Evolutionary conservation across 495 filamentous ascomycete genomes (phyloP).

Genomic region (Aspergillus haitiensis): DNA sequence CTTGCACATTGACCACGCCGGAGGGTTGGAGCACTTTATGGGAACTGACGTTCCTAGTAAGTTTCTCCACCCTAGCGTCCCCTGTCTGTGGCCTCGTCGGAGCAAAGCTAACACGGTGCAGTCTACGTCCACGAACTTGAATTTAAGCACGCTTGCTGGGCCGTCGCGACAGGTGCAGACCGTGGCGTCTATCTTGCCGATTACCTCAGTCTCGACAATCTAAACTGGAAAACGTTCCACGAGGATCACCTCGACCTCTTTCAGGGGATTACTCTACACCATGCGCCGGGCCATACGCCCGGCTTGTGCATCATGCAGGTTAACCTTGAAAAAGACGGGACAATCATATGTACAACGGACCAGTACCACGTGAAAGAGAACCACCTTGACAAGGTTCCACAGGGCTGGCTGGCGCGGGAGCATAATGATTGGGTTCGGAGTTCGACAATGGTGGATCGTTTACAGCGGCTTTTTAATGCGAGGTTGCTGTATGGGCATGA

Average conservation of each 20-base stretch:
- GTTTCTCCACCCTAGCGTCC: slow-evolving; percentile 51
- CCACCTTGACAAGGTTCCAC: slow-evolving; percentile 34
- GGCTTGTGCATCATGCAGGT: slow-evolving; percentile 43
- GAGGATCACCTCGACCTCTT: slow-evolving; percentile 35
- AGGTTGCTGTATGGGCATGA: slow-evolving; percentile 46
- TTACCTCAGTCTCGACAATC: slow-evolving; percentile 9
- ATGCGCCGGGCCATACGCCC: slow-evolving; percentile 43
- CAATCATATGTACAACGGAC: slow-evolving; percentile 47
- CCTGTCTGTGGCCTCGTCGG: slow-evolving; percentile 43
- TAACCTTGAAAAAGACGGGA: slow-evolving; percentile 39
- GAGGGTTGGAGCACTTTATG: slow-evolving; percentile 51
- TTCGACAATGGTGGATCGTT: slow-evolving; percentile 37
- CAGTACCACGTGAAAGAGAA: slow-evolving; percentile 47
- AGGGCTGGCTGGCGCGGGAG: slow-evolving; percentile 47
- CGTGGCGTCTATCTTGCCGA: not conserved
- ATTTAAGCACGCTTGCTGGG: slow-evolving; percentile 35
- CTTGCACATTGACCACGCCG: slow-evolving; percentile 56
- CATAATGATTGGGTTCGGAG: slow-evolving; percentile 45
- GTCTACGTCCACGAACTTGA: slow-evolving; percentile 42
- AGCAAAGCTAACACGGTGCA: slow-evolving; percentile 29
- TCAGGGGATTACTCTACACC: slow-evolving; percentile 40
- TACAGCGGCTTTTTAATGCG: slow-evolving; percentile 38
- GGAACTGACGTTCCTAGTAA: slow-evolving; percentile 53
- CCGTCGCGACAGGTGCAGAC: slow-evolving; percentile 15
- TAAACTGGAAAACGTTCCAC: slow-evolving; percentile 42